Evolutionary conservation across 306 rosid species (phyloP), one percentile per base, ranked within the genome.

Genomic region (Acacia confusa): DNA sequence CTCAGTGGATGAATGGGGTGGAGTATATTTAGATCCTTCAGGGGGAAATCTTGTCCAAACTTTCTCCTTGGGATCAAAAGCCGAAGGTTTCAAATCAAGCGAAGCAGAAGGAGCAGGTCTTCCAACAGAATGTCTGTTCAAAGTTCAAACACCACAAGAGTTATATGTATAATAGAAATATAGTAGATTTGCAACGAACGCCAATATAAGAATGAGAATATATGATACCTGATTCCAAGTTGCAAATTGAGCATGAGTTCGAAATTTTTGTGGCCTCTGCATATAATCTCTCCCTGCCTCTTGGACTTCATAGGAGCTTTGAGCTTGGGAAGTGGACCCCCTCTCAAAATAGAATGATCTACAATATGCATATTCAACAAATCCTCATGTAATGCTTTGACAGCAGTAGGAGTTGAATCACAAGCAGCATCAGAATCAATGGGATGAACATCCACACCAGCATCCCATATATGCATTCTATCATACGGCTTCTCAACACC

Each of bases 181-280:
- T 53, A 41, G 52, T 44, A 75, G 57, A 70, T 70, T 70, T 28
- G 45, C 22, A 44, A 24, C 25, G 45, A 63, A 28, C 34, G 32
- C 24, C 70, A 65, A 65, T 30, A 17, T 7, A 66, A 34, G 22
- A 66, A 16, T 32, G 24, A 34, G 25, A 66, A 24, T 2, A 57
- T 1, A 24, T 9, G 16, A 72, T 68, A 92, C 98, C 98, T 94
- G 28, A 95, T 91, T 80, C 98, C 98, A 10, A 95, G 86, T 74
- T 95, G 98, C 88, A 92, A 86, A 87, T 92, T 95, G 67, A 95
- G 97, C 97, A 92, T 91, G 25, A 95, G 94, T 32, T 95, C 97
- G 80, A 89, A 95, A 79, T 92, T 92, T 52, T 95, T 95, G 58
- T 95, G 98, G 3, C 97, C 98, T 83, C 70, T 95, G 82, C 90